Conservation (phyloP, 768 basidiomycete species). For the Suillus subluteus region DNA sequence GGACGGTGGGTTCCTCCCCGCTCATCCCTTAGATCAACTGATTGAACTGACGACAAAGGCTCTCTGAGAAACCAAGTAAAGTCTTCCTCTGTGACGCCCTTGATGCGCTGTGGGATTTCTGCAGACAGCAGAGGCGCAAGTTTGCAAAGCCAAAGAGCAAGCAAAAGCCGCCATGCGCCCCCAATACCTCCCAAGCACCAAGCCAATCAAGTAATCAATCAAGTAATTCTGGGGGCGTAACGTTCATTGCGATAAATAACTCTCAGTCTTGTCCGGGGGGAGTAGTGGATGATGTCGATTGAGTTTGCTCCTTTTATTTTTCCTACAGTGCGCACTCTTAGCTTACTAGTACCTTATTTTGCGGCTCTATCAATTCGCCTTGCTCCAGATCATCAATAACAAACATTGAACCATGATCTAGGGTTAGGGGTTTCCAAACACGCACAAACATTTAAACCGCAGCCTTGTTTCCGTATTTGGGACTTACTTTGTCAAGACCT, state of each 20-base stretch:
- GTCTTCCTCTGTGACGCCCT: constrained; percentile 55
- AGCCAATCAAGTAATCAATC: background rate
- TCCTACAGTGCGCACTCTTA: constrained; percentile 15
- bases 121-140: constrained; percentile 49
- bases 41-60: constrained; percentile 34
- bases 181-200: background rate
- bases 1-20: constrained; percentile 41
- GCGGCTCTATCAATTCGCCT: background rate
- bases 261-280: constrained; percentile 12
- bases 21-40: background rate
- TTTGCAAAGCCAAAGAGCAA: constrained; percentile 23
- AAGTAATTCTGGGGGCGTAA: constrained; percentile 13
- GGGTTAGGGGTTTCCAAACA: constrained; percentile 17
- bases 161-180: background rate
- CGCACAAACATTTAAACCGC: constrained; percentile 16
- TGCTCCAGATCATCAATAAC: background rate
- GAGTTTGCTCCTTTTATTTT: constrained; percentile 2
- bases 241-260: constrained; percentile 13
- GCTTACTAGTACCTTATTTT: constrained; percentile 20
- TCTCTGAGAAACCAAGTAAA: constrained; percentile 60
- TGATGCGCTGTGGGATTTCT: constrained; percentile 50
- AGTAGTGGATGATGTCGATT: constrained; percentile 40
- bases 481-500: constrained; percentile 23
- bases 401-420: constrained; percentile 5
- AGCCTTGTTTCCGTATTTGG: constrained; percentile 36